Evolutionary conservation across 116 monocot genomes (phyloP), one percentile per base, ranked within the genome.

Genomic region (Trichopus zeylanicus): DNA sequence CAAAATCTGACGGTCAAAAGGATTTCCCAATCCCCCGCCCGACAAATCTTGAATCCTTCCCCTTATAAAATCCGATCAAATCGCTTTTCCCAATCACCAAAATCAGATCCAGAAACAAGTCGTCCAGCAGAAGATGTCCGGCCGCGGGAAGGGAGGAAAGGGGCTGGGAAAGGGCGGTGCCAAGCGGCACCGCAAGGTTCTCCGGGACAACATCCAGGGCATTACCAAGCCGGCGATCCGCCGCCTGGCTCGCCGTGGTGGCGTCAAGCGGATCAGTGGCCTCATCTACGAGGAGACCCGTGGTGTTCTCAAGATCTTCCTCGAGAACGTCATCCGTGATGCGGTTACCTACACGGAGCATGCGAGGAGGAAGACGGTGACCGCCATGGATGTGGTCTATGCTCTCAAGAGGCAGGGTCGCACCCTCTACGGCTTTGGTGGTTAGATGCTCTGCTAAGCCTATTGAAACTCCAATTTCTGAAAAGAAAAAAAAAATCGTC

Each of bases 321-420:
- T 82, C 10, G 81, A 82, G 81, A 82, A 77, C 68, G 77, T 82
- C 53, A 82, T 82, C 70, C 73, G 77, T 26, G 81, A 82, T 33
- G 71, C 81, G 46, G 81, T 82, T 15, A 82, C 81, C 54, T 82
- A 82, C 73, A 82, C 81, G 13, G 81, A 82, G 77, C 81, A 84
- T 62, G 84, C 84, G 20, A 27, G 78, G 13, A 52, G 79, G 23
- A 81, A 81, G 77, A 81, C 81, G 46, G 81, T 81, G 20, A 81
- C 81, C 21, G 81, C 81, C 53, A 81, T 81, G 81, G 81, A 81
- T 38, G 81, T 81, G 29, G 81, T 76, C 51, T 81, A 81, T 56
- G 81, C 81, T 16, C 77, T 81, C 52, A 81, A 81, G 77, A 67
- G 81, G 56, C 79, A 79, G 51, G 79, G 79, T 5, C 62, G 74